These are phyloP conservation scores for Pleurotus eryngii DNA, from an alignment of 768 basidiomycete species.

Conservation along the genomic window DNA sequence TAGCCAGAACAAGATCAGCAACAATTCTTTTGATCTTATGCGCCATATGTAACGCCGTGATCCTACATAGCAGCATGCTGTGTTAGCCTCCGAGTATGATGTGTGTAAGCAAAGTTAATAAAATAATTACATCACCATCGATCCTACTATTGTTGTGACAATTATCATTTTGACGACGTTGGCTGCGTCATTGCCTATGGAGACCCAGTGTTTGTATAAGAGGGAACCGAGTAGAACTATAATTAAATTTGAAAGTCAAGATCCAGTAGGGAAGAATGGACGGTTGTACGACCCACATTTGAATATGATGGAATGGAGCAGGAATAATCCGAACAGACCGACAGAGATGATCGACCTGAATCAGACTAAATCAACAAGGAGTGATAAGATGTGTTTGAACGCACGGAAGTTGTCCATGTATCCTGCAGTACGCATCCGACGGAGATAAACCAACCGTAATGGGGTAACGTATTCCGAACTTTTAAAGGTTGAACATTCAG, in stretches of 20 bases:
- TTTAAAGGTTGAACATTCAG: no score
- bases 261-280: neutral
- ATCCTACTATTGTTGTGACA: neutral
- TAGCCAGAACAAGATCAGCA: no score
- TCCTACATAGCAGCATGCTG: no score
- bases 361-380: neutral
- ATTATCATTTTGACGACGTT: neutral
- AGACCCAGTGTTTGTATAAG: slow-evolving; percentile 4
- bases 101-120: neutral
- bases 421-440: neutral
- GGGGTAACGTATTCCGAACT: neutral
- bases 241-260: neutral
- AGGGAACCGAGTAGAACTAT: neutral
- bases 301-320: neutral
- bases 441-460: neutral
- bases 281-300: neutral
- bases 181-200: neutral
- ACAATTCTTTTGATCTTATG: no score
- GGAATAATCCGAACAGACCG: slow-evolving; percentile 3
- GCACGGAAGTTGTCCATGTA: neutral
- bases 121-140: neutral
- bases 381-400: neutral
- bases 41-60: no score
- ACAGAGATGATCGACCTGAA: neutral
- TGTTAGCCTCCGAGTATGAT: no score